phyloP scores from a whole-genome alignment of 2,329 filamentous ascomycete species.

The Colletotrichum incanum region DNA sequence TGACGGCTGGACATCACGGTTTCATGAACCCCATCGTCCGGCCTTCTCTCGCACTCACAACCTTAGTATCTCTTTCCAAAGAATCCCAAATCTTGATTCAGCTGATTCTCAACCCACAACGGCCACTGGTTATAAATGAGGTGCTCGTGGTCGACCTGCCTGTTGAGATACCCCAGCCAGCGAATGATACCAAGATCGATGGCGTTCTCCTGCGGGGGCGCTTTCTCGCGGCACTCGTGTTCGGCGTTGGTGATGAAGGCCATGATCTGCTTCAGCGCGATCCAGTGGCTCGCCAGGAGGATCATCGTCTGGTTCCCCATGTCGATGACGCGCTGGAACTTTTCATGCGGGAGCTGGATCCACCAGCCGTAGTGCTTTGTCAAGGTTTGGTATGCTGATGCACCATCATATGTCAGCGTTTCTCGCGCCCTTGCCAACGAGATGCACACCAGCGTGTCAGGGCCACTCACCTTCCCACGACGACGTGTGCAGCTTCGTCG shows the following conservation, averaged over 20 bases:
- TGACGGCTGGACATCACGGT: neutral
- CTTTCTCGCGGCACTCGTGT: constrained; percentile 51
- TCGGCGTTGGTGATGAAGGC: constrained; percentile 62
- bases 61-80: constrained; percentile 57
- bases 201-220: constrained; percentile 46
- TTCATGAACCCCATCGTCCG: neutral
- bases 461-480: constrained; percentile 66
- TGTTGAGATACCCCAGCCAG: constrained; percentile 68
- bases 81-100: constrained; percentile 61
- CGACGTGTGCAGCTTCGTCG: constrained; percentile 66
- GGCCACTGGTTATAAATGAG: constrained; percentile 67
- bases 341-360: constrained; percentile 69
- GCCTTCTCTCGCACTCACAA: neutral
- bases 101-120: constrained; percentile 67
- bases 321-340: constrained; percentile 67
- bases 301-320: constrained; percentile 61
- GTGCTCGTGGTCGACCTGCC: constrained; percentile 61
- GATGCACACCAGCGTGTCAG: no score
- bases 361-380: constrained; percentile 69
- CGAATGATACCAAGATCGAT: constrained; percentile 62
- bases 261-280: constrained; percentile 70
- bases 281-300: constrained; percentile 69
- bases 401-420: constrained; percentile 15
- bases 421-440: neutral
- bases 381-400: constrained; percentile 65